Evolutionary conservation across 75 land plant genomes (phyloP).

Genomic region (Ceratopteris richardii): DNA sequence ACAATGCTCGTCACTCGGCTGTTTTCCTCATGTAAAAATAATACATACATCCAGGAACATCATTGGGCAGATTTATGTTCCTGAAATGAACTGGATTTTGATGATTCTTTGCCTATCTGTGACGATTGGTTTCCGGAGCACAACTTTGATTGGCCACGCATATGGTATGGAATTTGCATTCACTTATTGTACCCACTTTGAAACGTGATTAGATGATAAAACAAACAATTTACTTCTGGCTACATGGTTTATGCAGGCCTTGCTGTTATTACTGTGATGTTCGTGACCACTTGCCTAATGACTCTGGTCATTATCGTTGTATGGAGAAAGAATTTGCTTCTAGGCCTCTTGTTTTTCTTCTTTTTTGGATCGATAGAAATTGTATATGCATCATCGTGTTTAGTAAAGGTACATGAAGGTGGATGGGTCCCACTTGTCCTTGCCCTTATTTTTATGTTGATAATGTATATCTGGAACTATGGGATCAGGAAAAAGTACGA

Average conservation of each 20-base stretch:
- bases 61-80: constrained; percentile 71
- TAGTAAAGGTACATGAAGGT: constrained; percentile 66
- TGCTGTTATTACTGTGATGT: constrained; percentile 73
- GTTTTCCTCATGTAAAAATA: constrained; percentile 68
- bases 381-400: constrained; percentile 49
- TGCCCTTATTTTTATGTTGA: constrained; percentile 23
- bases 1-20: constrained; percentile 57
- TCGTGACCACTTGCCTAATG: constrained; percentile 46
- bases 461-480: constrained; percentile 70
- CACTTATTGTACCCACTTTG: neutral
- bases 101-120: constrained; percentile 51
- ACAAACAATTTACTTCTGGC: neutral
- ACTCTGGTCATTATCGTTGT: constrained; percentile 61
- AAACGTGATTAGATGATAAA: neutral
- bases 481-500: constrained; percentile 37
- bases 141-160: constrained; percentile 54
- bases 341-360: constrained; percentile 26
- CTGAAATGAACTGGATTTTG: constrained; percentile 59
- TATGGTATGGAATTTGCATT: constrained; percentile 37
- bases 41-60: constrained; percentile 63
- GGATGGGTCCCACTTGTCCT: constrained; percentile 74
- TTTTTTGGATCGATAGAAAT: constrained; percentile 45
- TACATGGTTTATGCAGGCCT: constrained; percentile 39
- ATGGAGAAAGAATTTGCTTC: constrained; percentile 45
- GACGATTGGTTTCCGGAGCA: constrained; percentile 36